These are phyloP conservation scores for Rhododendron mucronatum DNA, from an alignment of 148 eudicot species.

Conservation along the genomic window DNA sequence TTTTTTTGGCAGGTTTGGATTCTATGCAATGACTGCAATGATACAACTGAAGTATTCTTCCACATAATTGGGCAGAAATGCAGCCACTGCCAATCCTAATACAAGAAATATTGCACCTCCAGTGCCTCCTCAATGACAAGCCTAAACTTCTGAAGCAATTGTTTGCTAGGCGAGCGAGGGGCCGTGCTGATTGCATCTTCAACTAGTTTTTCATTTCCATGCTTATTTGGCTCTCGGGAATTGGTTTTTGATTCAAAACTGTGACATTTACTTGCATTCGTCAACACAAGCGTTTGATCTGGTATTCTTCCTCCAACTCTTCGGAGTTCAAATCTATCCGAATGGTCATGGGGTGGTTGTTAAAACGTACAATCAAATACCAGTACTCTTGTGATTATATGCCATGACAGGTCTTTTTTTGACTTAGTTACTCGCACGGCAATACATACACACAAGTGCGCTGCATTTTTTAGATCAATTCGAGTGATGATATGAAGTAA, in stretches of 20 bases:
- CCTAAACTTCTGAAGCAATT: neutral
- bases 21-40: conserved; percentile 88
- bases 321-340: neutral
- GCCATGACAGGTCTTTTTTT: neutral
- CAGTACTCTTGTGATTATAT: too few species aligned
- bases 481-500: neutral
- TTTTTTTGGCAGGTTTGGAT: conserved; percentile 81
- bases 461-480: neutral
- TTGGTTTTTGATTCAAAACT: neutral
- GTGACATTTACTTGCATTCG: neutral
- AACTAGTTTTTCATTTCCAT: neutral
- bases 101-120: conserved; percentile 82
- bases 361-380: neutral
- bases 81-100: conserved; percentile 80
- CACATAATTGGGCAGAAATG: conserved; percentile 96
- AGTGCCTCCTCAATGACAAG: conserved; percentile 54
- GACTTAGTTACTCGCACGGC: neutral
- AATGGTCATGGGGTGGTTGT: neutral
- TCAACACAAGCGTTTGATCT: neutral
- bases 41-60: conserved; percentile 81
- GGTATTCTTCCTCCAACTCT: conserved; percentile 6
- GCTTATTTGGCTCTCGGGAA: neutral
- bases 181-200: neutral
- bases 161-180: neutral
- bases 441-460: neutral